These are phyloP conservation scores for Claviceps sp. DNA, from an alignment of 2,329 filamentous ascomycete genomes.

Conservation along the genomic window DNA sequence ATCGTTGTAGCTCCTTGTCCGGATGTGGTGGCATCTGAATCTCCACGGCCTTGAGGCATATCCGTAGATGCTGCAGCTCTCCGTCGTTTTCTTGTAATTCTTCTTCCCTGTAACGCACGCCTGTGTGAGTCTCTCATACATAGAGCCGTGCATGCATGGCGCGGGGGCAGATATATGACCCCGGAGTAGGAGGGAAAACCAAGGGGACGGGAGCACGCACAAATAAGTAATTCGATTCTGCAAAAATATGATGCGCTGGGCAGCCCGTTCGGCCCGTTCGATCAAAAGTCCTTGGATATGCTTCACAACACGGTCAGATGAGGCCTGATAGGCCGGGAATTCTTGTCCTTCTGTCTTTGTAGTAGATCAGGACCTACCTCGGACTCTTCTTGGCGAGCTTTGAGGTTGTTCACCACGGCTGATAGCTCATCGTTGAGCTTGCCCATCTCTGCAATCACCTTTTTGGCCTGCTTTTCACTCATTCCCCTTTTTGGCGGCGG, in stretches of 20 bases:
- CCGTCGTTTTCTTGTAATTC: constrained; percentile 44
- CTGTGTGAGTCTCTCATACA: not conserved
- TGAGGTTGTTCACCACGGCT: constrained; percentile 35
- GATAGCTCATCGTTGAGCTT: constrained; percentile 38
- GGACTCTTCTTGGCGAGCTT: constrained; percentile 44
- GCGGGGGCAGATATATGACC: too few relatives aligned
- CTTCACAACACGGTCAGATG: constrained; percentile 15
- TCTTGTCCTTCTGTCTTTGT: not conserved
- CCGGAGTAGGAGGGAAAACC: not conserved
- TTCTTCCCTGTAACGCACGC: constrained; percentile 30
- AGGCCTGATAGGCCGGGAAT: too few relatives aligned
- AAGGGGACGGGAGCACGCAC: constrained; percentile 22
- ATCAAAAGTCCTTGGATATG: constrained; percentile 50
- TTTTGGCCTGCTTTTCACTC: constrained; percentile 22
- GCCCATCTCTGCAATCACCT: constrained; percentile 21
- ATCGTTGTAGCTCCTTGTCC: constrained; percentile 43
- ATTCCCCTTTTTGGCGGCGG: constrained; percentile 18
- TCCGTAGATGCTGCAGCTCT: constrained; percentile 46
- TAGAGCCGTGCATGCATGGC: too few relatives aligned
- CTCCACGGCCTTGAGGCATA: constrained; percentile 50
- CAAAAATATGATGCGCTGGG: constrained; percentile 44
- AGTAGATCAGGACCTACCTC: constrained; percentile 28
- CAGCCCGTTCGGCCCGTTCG: constrained; percentile 42
- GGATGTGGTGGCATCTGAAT: constrained; percentile 39
- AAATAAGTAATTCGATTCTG: constrained; percentile 45